These are phyloP conservation scores for Epichloe scottii DNA, from an alignment of 2,329 filamentous ascomycete genomes.

Conservation along the genomic window DNA sequence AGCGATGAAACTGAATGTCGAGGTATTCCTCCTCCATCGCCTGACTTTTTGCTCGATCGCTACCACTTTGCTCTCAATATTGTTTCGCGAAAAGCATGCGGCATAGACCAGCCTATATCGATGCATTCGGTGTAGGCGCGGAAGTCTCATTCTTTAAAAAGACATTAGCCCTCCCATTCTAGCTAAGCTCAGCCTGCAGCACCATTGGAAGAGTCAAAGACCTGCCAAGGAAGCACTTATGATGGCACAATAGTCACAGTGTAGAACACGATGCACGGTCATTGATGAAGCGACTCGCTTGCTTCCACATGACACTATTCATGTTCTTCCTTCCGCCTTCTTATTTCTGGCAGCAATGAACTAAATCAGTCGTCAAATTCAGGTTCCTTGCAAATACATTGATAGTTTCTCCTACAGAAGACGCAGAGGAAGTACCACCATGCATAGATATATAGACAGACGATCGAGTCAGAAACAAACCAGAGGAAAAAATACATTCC, in stretches of 20 bases:
- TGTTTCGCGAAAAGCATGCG: neutral
- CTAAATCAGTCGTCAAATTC: no score
- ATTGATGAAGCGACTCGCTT: no score
- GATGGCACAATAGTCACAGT: conserved; percentile 8
- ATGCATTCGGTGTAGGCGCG: neutral
- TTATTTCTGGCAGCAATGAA: no score
- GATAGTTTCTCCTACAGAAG: neutral
- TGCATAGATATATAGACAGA: neutral
- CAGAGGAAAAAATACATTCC: neutral
- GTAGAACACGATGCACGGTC: neutral
- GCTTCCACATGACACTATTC: no score
- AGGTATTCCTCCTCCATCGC: neutral
- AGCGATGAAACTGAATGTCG: neutral
- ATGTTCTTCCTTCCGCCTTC: no score
- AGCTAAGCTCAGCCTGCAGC: no score
- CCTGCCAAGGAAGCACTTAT: conserved; percentile 13
- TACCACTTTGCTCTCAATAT: neutral
- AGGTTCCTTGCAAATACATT: no score
- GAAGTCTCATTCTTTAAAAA: neutral
- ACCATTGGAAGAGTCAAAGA: neutral
- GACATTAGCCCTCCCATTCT: no score
- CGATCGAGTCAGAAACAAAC: neutral
- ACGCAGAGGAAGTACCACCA: neutral
- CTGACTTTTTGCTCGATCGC: neutral
- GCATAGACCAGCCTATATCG: neutral